Evolutionary conservation across 2,329 filamentous ascomycete species (phyloP), one percentile per base, ranked within the genome.

Genomic region (Rosellinia necatrix): DNA sequence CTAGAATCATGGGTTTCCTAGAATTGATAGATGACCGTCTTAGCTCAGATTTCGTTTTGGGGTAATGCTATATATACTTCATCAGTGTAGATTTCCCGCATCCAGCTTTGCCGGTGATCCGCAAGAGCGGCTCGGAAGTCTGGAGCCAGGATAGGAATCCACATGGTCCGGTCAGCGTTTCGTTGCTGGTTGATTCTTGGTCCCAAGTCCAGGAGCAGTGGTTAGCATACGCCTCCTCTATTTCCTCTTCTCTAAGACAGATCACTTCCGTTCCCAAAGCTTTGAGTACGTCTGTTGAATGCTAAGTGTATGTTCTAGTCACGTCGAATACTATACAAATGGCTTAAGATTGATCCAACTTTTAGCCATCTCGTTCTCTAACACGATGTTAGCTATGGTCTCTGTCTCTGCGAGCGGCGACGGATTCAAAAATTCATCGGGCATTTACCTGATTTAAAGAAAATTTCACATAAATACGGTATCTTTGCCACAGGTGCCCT

Each of bases 21-120:
- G 13, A 13, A 7, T 15, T 9, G 22, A 24, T 10, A 21, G 22
- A 42, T 15, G 40, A 42, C n/a, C n/a, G 21, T 17, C 27, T 8
- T 15, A 42, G 10, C 21, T 42, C 40, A 15, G 22, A 6, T 17
- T 15, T 29, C 2, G 40, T 42, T 27, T 17, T 25, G 5, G 40
- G 24, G 12, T 42, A 6, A 8, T 21, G 22, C 6, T 29, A 42
- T 27, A 42, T 42, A 15, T 42, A 17, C 40, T 42, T 42, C 40
- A 42, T 42, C 22, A 42, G 9, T 2, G 40, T 42, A 13, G 40
- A 42, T 27, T 42, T 42, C 15, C 40, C 40, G 22, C 40, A 42
- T 15, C 40, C 40, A 13, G 40, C 40, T 17, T 42, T 42, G 40
- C 40, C 40, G 40, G 22, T 42, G 17, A 42, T 42, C 40, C 40